phyloP scores from a whole-genome alignment of 2,329 filamentous ascomycete species.

The Chalara sp. region DNA sequence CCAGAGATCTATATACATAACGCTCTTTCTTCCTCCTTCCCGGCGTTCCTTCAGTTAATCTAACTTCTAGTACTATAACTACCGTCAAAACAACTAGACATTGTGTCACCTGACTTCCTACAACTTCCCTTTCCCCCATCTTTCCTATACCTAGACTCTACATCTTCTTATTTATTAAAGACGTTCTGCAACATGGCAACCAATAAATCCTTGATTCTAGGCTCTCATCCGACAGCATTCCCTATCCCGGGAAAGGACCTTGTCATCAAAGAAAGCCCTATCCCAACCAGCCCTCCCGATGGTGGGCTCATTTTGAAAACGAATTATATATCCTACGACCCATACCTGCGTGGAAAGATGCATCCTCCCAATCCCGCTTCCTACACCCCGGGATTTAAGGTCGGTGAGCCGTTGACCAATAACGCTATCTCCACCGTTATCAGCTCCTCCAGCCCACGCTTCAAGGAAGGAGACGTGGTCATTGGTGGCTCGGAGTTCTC shows the following conservation, averaged over 20 bases:
- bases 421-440: slow-evolving; percentile 59
- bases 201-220: slow-evolving; percentile 73
- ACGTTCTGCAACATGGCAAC: slow-evolving; percentile 28
- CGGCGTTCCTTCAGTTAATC: too few relatives aligned
- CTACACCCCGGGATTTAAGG: slow-evolving; percentile 44
- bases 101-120: too few relatives aligned
- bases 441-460: slow-evolving; percentile 55
- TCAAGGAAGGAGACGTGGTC: slow-evolving; percentile 60
- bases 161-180: neutral
- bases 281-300: slow-evolving; percentile 48
- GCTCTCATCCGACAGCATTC: slow-evolving; percentile 54
- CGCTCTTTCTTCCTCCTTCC: too few relatives aligned
- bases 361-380: slow-evolving; percentile 34
- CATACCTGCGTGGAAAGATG: slow-evolving; percentile 77
- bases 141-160: neutral
- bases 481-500: slow-evolving; percentile 49
- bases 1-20: too few relatives aligned
- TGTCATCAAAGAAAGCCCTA: slow-evolving; percentile 53
- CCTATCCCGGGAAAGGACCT: slow-evolving; percentile 67
- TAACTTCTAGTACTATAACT: too few relatives aligned
- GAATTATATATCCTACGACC: slow-evolving; percentile 71
- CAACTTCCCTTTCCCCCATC: neutral
- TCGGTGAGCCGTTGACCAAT: slow-evolving; percentile 59
- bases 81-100: too few relatives aligned
- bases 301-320: slow-evolving; percentile 63